These are phyloP conservation scores for Staphylotrichum tortipilum DNA, from an alignment of 495 filamentous ascomycete species.

Conservation along the genomic window DNA sequence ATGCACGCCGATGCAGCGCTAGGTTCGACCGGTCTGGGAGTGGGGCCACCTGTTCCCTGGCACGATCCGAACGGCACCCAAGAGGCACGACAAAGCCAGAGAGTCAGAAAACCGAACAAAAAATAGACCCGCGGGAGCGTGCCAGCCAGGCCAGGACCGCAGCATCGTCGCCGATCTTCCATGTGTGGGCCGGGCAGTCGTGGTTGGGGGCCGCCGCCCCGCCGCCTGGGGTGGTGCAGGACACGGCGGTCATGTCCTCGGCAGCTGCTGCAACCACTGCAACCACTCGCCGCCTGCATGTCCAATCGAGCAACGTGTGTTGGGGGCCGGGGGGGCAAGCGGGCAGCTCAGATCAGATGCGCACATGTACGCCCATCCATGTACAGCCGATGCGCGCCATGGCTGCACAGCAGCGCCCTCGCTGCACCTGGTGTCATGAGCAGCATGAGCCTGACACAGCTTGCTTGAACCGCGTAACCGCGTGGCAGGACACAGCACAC, in stretches of 20 bases:
- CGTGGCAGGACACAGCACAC: not conserved
- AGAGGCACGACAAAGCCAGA: no score
- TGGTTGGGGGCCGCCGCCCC: slow-evolving; percentile 11
- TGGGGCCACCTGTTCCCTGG: slow-evolving; percentile 11
- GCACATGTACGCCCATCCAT: not conserved
- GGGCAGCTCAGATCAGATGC: no score
- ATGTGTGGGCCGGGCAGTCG: slow-evolving; percentile 14
- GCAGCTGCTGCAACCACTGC: slow-evolving; percentile 1
- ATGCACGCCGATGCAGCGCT: slow-evolving; percentile 26
- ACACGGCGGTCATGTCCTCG: not conserved
- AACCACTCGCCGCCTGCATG: not conserved
- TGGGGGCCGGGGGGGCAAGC: no score
- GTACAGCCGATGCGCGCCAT: not conserved
- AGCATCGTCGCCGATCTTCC: slow-evolving; percentile 14
- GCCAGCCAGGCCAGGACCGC: no score
- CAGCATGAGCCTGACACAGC: not conserved
- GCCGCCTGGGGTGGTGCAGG: no score
- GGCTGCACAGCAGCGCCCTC: not conserved
- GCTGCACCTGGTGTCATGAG: not conserved
- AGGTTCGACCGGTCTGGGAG: slow-evolving; percentile 22
- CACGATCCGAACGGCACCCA: slow-evolving; percentile 1
- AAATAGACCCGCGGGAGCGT: no score
- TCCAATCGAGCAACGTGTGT: slow-evolving; percentile 11
- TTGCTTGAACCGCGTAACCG: not conserved
- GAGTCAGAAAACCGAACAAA: no score